Conservation (phyloP, 441 rosid species). For the Kokia cookei region DNA sequence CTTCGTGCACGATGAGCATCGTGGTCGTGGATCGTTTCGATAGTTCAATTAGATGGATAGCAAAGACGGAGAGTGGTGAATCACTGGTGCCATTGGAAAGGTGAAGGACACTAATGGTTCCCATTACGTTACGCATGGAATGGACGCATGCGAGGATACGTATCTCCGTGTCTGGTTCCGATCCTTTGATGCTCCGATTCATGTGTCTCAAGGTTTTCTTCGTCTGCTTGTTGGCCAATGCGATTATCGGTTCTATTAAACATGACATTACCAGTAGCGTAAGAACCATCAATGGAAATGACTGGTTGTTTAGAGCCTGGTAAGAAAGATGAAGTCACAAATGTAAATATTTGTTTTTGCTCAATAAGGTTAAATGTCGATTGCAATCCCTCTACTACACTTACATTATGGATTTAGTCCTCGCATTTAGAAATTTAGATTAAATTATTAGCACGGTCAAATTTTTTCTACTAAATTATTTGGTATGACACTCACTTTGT, state of each 20-base stretch:
- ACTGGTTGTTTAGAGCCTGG: slow-evolving; percentile 22
- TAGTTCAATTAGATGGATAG: slow-evolving; percentile 33
- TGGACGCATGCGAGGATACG: slow-evolving; percentile 42
- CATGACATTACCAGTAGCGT: slow-evolving; percentile 20
- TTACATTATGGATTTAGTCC: no score
- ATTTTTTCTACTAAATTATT: no score
- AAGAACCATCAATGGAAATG: slow-evolving; percentile 25
- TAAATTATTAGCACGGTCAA: no score
- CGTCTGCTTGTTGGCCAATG: slow-evolving; percentile 7
- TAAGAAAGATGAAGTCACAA: background rate
- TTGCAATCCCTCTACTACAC: no score
- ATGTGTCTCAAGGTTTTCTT: slow-evolving; percentile 5
- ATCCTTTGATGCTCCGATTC: slow-evolving; percentile 28
- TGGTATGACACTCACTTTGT: no score
- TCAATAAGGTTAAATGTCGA: no score
- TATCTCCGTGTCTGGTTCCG: slow-evolving; percentile 25
- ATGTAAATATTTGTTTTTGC: background rate
- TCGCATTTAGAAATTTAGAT: no score
- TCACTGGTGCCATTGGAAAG: slow-evolving; percentile 24
- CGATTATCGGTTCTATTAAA: slow-evolving; percentile 20
- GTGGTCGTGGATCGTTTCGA: slow-evolving; percentile 8
- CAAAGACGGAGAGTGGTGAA: slow-evolving; percentile 29
- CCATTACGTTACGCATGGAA: slow-evolving; percentile 31
- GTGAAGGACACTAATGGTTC: slow-evolving; percentile 29
- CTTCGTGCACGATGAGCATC: background rate